Evolutionary conservation across 2,329 filamentous ascomycete genomes (phyloP), one percentile per base, ranked within the genome.

Genomic region (Cephalotrichum gorgonifer): DNA sequence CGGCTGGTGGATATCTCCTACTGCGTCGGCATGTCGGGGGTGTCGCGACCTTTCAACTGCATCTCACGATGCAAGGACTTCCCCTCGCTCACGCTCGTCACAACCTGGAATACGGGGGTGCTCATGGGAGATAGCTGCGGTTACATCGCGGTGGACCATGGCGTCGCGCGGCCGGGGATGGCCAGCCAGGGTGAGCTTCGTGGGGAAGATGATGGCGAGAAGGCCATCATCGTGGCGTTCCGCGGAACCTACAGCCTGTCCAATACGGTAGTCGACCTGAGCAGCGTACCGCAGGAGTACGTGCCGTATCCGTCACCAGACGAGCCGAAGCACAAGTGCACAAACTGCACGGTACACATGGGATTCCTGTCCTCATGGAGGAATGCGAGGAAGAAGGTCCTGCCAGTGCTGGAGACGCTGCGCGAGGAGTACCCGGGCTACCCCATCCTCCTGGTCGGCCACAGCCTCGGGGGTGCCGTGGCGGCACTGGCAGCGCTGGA

Each of bases 1-100:
- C 83, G 90, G 48, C 77, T 97, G 25, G 91, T 96, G 54, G 93
- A 98, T 63, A 93, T 97, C 52, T 74, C 88, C 44, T 97, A 97
- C 68, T 98, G 93, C 64, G 86, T 97, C 51, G 89, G 90, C 53
- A 83, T 78, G 5, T 84, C 86, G 0, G 93, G 91, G 35, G 83
- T 98, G 53, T 74, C 76, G 45, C 81, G 83, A 55, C 93, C 93
- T 0, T 98, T 98, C 64, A 69, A 75, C 28, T 98, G 93, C 65
- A 77, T 83, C 14, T 93, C 86, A 51, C 85, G 87, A 55, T 98
- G 93, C 67, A 71, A 72, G 33, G 88, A 96, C 50, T 96, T 97
- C 54, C 80, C 86, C 1, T 72, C 75, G 3, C 82, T 97, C 56
- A 83, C 88, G 53, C 75, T 98, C 28, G 73, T 93, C 51, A 82